A percentile compares a stretch with the other conserved stretches of the same genome.
phyloP scores from a whole-genome alignment of 768 basidiomycete species.

The Hygrocybe coccinea region DNA sequence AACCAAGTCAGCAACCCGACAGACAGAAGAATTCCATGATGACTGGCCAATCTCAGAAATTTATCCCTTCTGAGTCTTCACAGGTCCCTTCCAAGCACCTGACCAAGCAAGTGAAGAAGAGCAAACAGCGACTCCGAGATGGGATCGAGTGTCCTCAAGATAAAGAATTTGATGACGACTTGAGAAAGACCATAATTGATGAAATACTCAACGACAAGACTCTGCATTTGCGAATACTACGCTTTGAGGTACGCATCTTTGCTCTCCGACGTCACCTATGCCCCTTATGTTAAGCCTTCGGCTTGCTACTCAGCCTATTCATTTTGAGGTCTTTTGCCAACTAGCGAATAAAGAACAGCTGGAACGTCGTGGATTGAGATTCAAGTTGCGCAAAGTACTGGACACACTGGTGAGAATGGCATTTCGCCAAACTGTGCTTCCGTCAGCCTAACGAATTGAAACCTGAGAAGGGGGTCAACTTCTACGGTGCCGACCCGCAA shows the following conservation, averaged over 20 bases:
- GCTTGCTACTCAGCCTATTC: conserved; percentile 45
- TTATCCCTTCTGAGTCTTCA: too few relatives aligned
- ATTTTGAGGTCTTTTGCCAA: conserved; percentile 48
- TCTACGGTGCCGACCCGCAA: conserved; percentile 31
- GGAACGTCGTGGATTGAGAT: conserved; percentile 31
- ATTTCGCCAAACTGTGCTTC: background rate
- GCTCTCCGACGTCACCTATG: too few relatives aligned
- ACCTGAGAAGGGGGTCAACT: conserved; percentile 54
- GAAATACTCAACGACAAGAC: conserved; percentile 41
- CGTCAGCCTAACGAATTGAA: background rate
- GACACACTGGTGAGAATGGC: conserved; percentile 47
- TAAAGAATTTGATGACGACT: conserved; percentile 33
- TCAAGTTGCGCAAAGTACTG: conserved; percentile 45
- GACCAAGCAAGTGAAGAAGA: background rate
- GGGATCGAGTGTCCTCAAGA: conserved; percentile 9
- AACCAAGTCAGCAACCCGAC: background rate
- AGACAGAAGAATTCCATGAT: background rate
- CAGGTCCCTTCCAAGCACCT: background rate
- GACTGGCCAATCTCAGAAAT: background rate
- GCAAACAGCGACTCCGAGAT: background rate
- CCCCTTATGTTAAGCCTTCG: background rate
- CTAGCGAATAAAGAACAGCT: conserved; percentile 33
- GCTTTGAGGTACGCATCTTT: conserved; percentile 51
- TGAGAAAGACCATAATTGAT: conserved; percentile 40
- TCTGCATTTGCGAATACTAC: conserved; percentile 54